Evolutionary conservation across 768 basidiomycete genomes (phyloP).

Genomic region (Trametes gibbosa): DNA sequence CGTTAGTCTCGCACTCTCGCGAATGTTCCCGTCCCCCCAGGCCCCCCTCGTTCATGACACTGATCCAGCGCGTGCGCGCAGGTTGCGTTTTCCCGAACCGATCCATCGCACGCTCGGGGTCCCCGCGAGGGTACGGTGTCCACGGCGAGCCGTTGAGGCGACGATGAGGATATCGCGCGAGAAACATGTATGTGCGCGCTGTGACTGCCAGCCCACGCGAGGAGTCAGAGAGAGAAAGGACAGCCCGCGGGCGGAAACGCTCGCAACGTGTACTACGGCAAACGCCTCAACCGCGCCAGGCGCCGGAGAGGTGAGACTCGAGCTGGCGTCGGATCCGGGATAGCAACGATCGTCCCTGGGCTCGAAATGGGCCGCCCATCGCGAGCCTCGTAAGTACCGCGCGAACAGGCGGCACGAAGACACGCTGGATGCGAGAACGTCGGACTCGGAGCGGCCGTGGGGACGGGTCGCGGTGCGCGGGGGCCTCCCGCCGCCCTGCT

Average conservation of each 20-base stretch:
- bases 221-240: no score
- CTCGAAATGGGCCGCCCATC: not conserved
- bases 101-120: not conserved
- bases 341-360: constrained; percentile 13
- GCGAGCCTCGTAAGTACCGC: not conserved
- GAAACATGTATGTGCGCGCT: not conserved
- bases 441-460: constrained; percentile 13
- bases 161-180: not conserved
- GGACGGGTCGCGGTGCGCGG: constrained; percentile 10
- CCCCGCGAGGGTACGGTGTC: not conserved
- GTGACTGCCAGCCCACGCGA: no score
- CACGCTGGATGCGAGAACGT: constrained; percentile 11
- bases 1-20: constrained; percentile 1
- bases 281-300: not conserved
- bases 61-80: not conserved
- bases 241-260: no score
- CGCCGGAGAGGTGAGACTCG: not conserved
- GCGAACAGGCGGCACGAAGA: not conserved
- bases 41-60: no score
- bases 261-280: no score
- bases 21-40: not conserved
- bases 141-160: not conserved
- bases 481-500: constrained; percentile 5
- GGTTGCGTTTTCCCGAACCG: no score
- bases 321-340: not conserved